A percentile compares a stretch with the other conserved stretches of the same genome.
phyloP scores from a whole-genome alignment of 371 early-diverging fungal species.

The Mortierella sp. region DNA sequence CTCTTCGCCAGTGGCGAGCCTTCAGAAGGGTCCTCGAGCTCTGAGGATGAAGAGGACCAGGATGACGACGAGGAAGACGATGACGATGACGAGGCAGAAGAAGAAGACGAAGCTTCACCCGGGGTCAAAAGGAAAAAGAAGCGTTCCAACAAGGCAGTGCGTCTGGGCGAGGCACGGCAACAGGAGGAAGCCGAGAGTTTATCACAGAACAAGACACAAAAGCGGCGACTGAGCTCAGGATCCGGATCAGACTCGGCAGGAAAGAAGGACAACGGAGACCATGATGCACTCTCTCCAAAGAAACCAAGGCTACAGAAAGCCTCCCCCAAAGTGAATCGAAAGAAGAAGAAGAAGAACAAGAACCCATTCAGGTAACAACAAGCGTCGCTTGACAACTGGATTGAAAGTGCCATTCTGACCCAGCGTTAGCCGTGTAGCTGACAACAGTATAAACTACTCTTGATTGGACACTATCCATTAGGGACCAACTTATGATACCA shows the following conservation, averaged over 20 bases:
- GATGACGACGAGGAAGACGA: slow-evolving; percentile 28
- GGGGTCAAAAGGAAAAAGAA: slow-evolving; percentile 30
- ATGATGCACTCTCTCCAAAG: slow-evolving; percentile 41
- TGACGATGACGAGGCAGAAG: slow-evolving; percentile 24
- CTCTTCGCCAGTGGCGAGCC: slow-evolving; percentile 40
- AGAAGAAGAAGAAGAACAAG: slow-evolving; percentile 24
- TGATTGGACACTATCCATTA: slow-evolving; percentile 12
- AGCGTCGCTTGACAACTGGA: not conserved
- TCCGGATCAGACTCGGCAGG: slow-evolving; percentile 31
- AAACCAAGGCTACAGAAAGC: slow-evolving; percentile 41
- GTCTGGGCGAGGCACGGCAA: slow-evolving; percentile 2
- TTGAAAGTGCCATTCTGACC: not conserved
- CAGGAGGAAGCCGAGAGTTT: not conserved
- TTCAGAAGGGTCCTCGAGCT: slow-evolving; percentile 23
- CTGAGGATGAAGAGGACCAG: slow-evolving; percentile 22
- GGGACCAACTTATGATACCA: slow-evolving; percentile 72
- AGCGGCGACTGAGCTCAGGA: slow-evolving; percentile 45
- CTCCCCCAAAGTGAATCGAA: slow-evolving; percentile 14
- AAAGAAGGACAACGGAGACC: slow-evolving; percentile 15
- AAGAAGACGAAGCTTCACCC: slow-evolving; percentile 5
- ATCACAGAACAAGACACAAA: slow-evolving; percentile 1
- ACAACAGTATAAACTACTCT: too few species aligned
- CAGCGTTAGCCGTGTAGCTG: too few species aligned
- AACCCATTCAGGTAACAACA: slow-evolving; percentile 50
- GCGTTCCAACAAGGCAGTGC: slow-evolving; percentile 8